Evolutionary conservation across 2,329 filamentous ascomycete species (phyloP), one percentile per base, ranked within the genome.

Genomic region (Botryotinia convoluta): DNA sequence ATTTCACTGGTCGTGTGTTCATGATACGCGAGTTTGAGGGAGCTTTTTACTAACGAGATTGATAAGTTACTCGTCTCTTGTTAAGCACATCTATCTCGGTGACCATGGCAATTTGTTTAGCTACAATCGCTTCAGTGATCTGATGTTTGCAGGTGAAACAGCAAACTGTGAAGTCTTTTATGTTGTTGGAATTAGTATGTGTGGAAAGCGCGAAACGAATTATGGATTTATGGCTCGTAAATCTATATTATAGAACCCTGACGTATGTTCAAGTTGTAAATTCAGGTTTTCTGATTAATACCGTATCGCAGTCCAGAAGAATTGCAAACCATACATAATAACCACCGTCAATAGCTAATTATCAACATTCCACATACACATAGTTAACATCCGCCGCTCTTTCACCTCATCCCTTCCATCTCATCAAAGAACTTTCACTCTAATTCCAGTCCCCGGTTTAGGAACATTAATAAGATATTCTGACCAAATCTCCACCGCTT

Each of bases 341-440:
- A 29, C 14, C 26, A 14, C 35, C 18, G 5, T 16, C 9, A 20
- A 14, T 51, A 8, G 26, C 7, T 8, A 32, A 42, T 4, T 14
- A 16, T 32, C 16, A 39, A 16, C 18, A 22, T 6, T 67, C 35
- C 45, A 39, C 8, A 39, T 22, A 14, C 6, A 64, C 5, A 42
- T 16, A 2, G 26, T 57, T 10, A 26, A 42, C 8, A 4, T 10
- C 39, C 14, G 3, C n/a, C 5, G 26, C 1, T 7, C 14, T 16
- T 32, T 32, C 35, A 22, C 12, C 2, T 3, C 14, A 7, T 29
- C 0, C 14, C 6, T 16, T 57, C 51, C 14, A 29, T 57, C 1
- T 16, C 7, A 44, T 72, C 18, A 72, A 16, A 72, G n/a, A 72
- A 72, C 70, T n/a, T 60, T 72, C 4, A 72, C 70, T 37, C 29